These are phyloP conservation scores for Somion occarium DNA, from an alignment of 1,284 basidiomycete genomes.

Conservation along the genomic window DNA sequence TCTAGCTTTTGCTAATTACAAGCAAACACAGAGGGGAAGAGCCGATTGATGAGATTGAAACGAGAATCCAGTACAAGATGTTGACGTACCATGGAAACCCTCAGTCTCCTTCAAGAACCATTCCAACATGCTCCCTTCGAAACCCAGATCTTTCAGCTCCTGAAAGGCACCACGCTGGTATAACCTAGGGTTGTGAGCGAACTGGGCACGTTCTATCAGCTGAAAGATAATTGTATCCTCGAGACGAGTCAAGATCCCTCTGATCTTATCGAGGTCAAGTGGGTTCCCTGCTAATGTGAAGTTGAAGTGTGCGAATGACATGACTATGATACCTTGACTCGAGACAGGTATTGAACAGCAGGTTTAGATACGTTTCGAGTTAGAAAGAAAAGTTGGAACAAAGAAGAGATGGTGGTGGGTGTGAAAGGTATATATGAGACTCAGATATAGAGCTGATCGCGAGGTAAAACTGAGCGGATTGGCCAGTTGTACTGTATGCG, in stretches of 20 bases:
- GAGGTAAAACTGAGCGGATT: not conserved
- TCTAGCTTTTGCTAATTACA: conserved; percentile 77
- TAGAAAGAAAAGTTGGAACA: not conserved
- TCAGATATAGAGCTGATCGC: not conserved
- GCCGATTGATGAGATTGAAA: not conserved
- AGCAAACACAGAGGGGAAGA: not conserved
- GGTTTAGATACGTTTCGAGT: not conserved
- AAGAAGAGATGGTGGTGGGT: not conserved
- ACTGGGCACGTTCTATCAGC: conserved; percentile 96
- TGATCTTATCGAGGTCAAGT: conserved; percentile 81
- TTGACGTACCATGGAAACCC: conserved; percentile 80
- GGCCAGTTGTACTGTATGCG: not conserved
- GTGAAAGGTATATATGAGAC: not conserved
- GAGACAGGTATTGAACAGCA: too few species aligned
- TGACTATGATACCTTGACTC: conserved; percentile 10
- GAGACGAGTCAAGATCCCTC: conserved; percentile 82
- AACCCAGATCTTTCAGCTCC: conserved; percentile 68
- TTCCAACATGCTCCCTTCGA: conserved; percentile 87
- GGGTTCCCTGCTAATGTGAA: conserved; percentile 72
- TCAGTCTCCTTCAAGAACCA: conserved; percentile 98
- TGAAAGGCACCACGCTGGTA: conserved; percentile 81
- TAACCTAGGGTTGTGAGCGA: conserved; percentile 90
- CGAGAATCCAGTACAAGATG: not conserved
- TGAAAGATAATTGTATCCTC: conserved; percentile 99
- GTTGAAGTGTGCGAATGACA: conserved; percentile 58